Evolutionary conservation across 106 monocot genomes (phyloP).

Genomic region (Xerophyta viscosa): DNA sequence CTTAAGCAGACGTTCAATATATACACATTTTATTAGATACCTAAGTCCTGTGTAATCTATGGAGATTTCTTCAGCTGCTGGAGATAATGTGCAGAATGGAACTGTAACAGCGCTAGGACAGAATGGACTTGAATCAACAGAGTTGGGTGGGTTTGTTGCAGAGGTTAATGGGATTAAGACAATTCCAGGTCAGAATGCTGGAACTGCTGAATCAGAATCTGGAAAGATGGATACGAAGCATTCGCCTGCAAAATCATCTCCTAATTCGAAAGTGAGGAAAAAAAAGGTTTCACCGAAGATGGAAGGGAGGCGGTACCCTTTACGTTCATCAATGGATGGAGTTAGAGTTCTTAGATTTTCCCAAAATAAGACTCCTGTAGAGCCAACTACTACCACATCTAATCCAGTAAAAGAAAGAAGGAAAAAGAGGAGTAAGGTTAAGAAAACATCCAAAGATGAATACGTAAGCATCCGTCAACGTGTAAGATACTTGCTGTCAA

Average conservation of each 20-base stretch:
- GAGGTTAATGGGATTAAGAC: neutral
- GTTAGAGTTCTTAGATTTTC: conserved; percentile 56
- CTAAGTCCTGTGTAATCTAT: neutral
- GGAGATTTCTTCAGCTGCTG: neutral
- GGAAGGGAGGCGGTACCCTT: conserved; percentile 31
- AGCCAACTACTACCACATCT: conserved; percentile 4
- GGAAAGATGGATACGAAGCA: conserved; percentile 13
- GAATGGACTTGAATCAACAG: too few species aligned
- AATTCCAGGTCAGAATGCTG: neutral
- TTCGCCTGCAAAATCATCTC: conserved; percentile 13
- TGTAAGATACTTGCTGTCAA: conserved; percentile 55
- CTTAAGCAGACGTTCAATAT: neutral
- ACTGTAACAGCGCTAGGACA: too few species aligned
- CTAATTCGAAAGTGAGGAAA: conserved; percentile 14
- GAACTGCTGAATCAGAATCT: conserved; percentile 5
- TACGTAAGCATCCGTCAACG: conserved; percentile 30
- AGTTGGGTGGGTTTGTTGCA: neutral
- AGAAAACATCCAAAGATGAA: conserved; percentile 35
- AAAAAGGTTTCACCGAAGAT: conserved; percentile 23
- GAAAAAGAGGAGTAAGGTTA: conserved; percentile 26
- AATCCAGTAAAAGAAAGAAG: conserved; percentile 17
- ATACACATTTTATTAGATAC: neutral
- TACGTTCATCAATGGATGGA: conserved; percentile 53
- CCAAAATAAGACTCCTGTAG: conserved; percentile 16
- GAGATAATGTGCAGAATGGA: neutral